Base-by-base conservation (phyloP, 2,329 filamentous ascomycete genomes). In the Phyllosticta capitalensis region DNA sequence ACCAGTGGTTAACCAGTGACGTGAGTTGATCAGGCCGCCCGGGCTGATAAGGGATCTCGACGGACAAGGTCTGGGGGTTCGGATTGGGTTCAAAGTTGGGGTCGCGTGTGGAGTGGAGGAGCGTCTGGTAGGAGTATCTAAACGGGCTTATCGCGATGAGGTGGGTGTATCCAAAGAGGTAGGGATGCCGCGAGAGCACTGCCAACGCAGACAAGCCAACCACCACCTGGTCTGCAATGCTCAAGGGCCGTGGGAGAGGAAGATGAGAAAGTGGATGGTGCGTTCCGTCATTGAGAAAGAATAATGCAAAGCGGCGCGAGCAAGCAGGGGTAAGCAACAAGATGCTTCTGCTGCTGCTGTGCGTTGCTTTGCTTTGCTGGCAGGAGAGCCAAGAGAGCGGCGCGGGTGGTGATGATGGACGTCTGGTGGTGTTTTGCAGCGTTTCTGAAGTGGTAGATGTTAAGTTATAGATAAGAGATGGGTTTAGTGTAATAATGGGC, bases 241-340 rank as follows among this genome's bases (percentile, higher is more conserved):
- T 64, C 64, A 60, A 60, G 58, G 58, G 49, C 58, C 58, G 58
- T 60, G 58, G 14, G 58, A 60, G 66, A 75, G 72, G 64, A 74
- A 72, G 54, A 75, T 72, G 66, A 75, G 72, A 64, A 74, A 71
- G 67, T 71, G 67, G 65, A 72, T 72, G 67, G 67, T 73, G 66
- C 70, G 70, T 66, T 71, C 69, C 65, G 73, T 75, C 73, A 75
- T 75, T 74, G 22, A 54, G 52, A 22, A 10, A 24, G 51, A 2
- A 21, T 6, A n/a, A 19, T 7, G 20, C 17, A 6, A n/a, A 7
- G 50, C 24, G 24, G 24, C 24, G 24, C 24, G 50, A 26, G 20
- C 22, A 22, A 24, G 50, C 22, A 21, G 19, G 50, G 9, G 20
- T 5, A n/a, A n/a, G 50, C 22, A 26, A 26, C 12, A 9, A 22